These are phyloP conservation scores for Chytriomyces sp. DNA, from an alignment of 192 early-diverging fungal genomes.

Conservation along the genomic window DNA sequence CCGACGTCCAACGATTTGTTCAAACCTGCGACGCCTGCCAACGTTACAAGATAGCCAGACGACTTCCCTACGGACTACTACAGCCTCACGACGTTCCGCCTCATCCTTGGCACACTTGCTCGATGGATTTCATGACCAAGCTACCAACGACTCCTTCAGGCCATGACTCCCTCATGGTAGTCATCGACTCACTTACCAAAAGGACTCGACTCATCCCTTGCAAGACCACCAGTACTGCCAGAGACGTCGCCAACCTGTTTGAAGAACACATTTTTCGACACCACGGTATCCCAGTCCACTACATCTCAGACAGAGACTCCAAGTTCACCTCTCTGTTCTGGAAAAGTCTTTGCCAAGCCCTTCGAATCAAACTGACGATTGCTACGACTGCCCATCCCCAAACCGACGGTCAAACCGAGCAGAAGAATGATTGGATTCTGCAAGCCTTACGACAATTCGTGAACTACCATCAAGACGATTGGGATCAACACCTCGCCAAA, in stretches of 20 bases:
- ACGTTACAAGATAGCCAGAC: slow-evolving; percentile 24
- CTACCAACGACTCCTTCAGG: no score
- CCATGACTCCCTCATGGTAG: no score
- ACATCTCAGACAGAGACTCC: slow-evolving; percentile 54
- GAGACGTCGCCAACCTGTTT: slow-evolving; percentile 15
- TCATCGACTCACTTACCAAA: no score
- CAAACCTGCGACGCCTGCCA: slow-evolving; percentile 26
- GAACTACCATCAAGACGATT: no score
- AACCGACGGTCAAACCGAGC: no score
- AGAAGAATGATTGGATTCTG: no score
- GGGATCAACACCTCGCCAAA: no score
- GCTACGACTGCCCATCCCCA: slow-evolving; percentile 46
- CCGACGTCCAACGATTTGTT: slow-evolving; percentile 16
- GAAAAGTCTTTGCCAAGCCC: slow-evolving; percentile 16
- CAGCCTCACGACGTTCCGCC: no score
- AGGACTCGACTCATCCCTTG: neutral
- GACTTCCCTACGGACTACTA: no score
- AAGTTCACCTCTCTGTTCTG: slow-evolving; percentile 51
- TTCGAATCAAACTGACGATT: slow-evolving; percentile 41
- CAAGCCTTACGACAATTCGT: no score
- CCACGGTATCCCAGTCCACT: slow-evolving; percentile 44
- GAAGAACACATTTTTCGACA: neutral
- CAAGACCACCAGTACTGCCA: neutral
- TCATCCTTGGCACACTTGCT: no score
- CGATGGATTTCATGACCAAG: no score